Evolutionary conservation across 2,329 filamentous ascomycete genomes (phyloP), one percentile per base, ranked within the genome.

Genomic region (Cladosporium sp.): DNA sequence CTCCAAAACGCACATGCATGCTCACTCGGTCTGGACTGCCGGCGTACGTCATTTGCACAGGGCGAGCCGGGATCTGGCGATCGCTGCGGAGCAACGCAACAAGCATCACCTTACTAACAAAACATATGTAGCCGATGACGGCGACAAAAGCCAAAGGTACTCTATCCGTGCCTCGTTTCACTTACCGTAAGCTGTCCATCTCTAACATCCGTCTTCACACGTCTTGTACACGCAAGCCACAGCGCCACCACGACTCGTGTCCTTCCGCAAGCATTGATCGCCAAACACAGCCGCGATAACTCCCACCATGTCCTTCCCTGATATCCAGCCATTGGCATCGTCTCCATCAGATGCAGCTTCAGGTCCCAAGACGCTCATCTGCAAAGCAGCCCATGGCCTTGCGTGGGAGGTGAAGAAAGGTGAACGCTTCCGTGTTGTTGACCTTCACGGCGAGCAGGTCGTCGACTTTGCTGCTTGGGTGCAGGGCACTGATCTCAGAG

Each of bases 401-500:
- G 69, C 73, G 20, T 74, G 75, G 61, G 60, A 66, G 52, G 68
- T 75, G 55, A 66, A 69, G 56, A 70, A 66, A 38, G 71, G 70
- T 59, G 64, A 70, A 51, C 67, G 66, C 30, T 76, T 76, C 65
- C 72, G 73, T 58, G 64, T 75, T 52, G 69, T 74, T 38, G 74
- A 76, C 60, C 64, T 75, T 30, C 67, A 76, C 51, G 74, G 74
- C 55, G 67, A 70, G 52, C 74, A 76, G 65, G 69, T 75, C 15
- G 71, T 76, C 58, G 74, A 76, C 64, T 70, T 76, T 56, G 71
- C 73, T 51, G 74, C 74, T 15, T 75, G 72, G 71, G 68, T 70
- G 5, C 59, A 67, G 20, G 65, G 62, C 59, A 67, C 63, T 20
- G 51, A 67, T 34, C 62, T 68, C 39, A 58, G 61, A 34, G 73